Conservation (phyloP, 352 stramenopile species). For the Globisporangium spinosum region DNA sequence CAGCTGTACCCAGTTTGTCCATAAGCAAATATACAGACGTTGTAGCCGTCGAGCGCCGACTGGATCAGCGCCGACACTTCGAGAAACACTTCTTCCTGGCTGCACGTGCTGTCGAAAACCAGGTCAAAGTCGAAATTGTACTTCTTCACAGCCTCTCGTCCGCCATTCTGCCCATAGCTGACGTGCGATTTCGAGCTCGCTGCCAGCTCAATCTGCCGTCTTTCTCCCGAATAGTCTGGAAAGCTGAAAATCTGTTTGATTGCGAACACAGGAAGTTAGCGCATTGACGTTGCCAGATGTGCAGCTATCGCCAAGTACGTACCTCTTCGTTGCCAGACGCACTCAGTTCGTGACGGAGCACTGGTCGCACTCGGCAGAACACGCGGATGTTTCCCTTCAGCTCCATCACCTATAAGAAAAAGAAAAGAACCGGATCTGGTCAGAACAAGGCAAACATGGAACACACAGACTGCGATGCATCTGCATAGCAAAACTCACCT, state of each 20-base stretch:
- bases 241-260: slow-evolving; percentile 65
- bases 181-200: slow-evolving; percentile 60
- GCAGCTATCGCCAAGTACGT: slow-evolving; percentile 2
- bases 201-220: slow-evolving; percentile 68
- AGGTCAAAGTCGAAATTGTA: slow-evolving; percentile 97
- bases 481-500: slow-evolving; percentile 30
- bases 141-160: slow-evolving; percentile 66
- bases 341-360: slow-evolving; percentile 64
- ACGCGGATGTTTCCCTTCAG: slow-evolving; percentile 96
- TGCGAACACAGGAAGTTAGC: background rate
- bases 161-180: slow-evolving; percentile 64
- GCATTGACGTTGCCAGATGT: background rate
- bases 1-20: slow-evolving; percentile 64
- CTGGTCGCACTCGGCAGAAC: slow-evolving; percentile 92
- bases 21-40: slow-evolving; percentile 95
- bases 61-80: slow-evolving; percentile 94
- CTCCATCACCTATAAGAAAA: slow-evolving; percentile 86
- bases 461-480: no score
- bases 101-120: slow-evolving; percentile 92
- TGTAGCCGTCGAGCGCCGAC: slow-evolving; percentile 93
- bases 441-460: no score
- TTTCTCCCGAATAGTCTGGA: slow-evolving; percentile 61
- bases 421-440: no score
- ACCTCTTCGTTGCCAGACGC: slow-evolving; percentile 46
- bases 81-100: slow-evolving; percentile 95